phyloP scores from a whole-genome alignment of 2,329 filamentous ascomycete genomes.

The Capronia coronata region DNA sequence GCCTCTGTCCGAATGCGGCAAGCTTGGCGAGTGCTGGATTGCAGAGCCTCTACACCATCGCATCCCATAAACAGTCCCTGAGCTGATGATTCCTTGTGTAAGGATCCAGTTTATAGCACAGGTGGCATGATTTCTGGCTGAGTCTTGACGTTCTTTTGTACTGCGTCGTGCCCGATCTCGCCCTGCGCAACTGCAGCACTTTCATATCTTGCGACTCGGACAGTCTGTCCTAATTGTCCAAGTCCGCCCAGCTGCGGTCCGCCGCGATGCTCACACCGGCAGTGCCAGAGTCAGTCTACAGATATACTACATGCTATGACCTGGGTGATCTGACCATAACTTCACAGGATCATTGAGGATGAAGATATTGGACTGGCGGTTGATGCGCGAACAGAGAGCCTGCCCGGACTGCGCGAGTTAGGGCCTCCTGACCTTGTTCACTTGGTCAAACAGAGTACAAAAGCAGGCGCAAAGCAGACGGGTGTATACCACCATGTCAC shows the following conservation, averaged over 20 bases:
- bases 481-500: constrained; percentile 98
- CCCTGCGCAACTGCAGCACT: background rate
- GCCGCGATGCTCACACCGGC: constrained; percentile 63
- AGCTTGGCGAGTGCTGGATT: background rate
- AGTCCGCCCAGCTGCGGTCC: constrained; percentile 12
- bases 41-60: background rate
- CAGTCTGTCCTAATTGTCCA: constrained; percentile 15
- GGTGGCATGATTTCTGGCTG: background rate
- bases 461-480: constrained; percentile 48
- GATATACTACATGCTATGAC: background rate
- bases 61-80: background rate
- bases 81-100: background rate
- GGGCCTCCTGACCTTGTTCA: constrained; percentile 95
- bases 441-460: constrained; percentile 69
- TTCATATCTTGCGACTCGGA: background rate
- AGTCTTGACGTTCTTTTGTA: background rate
- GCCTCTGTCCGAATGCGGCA: background rate
- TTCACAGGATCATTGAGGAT: constrained; percentile 79
- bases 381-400: constrained; percentile 83
- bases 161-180: background rate
- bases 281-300: constrained; percentile 62
- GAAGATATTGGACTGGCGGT: constrained; percentile 76
- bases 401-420: constrained; percentile 79
- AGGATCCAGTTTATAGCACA: background rate
- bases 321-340: constrained; percentile 11